Evolutionary conservation across 2,329 filamentous ascomycete species (phyloP).

Genomic region (Zymoseptoria crescenta): DNA sequence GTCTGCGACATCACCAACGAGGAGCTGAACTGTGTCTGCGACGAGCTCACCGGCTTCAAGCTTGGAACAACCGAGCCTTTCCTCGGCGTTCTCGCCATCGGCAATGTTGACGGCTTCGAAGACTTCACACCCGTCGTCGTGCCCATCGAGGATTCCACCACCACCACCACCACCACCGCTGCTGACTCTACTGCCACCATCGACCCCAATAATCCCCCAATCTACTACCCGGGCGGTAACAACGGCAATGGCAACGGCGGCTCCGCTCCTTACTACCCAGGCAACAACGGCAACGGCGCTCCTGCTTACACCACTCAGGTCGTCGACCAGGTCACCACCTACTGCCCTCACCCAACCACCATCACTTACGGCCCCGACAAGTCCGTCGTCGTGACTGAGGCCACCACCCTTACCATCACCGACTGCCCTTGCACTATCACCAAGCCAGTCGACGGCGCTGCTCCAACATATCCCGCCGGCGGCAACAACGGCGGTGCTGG

Average conservation of each 20-base stretch:
- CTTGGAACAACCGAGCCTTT: background rate
- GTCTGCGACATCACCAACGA: background rate
- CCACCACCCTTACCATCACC: conserved; percentile 17
- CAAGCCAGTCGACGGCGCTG: background rate
- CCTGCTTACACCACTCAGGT: conserved; percentile 17
- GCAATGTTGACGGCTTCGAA: background rate
- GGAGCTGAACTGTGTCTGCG: background rate
- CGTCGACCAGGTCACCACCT: conserved; percentile 16
- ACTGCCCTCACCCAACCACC: conserved; percentile 21
- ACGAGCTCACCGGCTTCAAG: background rate
- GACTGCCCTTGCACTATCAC: conserved; percentile 21
- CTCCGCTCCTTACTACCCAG: no score
- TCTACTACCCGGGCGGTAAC: background rate
- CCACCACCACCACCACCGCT: background rate
- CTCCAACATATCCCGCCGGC: background rate
- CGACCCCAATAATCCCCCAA: background rate
- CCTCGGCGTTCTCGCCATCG: background rate
- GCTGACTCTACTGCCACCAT: background rate
- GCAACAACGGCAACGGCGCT: background rate
- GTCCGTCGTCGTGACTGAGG: conserved; percentile 21
- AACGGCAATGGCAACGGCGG: no score
- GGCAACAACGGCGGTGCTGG: background rate
- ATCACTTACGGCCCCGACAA: conserved; percentile 32
- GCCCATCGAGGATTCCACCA: background rate
- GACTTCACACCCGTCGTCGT: background rate